Percentiles rank a stretch among this genome's conserved stretches.
These are phyloP conservation scores for Trichoderma sp. DNA, from an alignment of 2,329 filamentous ascomycete genomes.

Conservation along the genomic window DNA sequence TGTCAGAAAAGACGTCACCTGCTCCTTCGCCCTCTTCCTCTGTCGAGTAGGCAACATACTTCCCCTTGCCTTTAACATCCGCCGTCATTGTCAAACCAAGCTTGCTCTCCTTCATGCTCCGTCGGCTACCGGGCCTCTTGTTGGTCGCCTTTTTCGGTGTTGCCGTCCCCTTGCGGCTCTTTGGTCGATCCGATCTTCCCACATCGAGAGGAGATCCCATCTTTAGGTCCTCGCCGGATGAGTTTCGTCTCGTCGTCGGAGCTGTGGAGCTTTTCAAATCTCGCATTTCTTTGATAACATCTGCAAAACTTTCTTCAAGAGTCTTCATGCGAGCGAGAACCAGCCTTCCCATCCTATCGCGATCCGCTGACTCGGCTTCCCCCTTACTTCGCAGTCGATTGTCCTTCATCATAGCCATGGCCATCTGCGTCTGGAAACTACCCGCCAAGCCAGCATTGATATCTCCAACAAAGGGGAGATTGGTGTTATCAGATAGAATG, in stretches of 20 bases:
- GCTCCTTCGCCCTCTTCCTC: conserved; percentile 39
- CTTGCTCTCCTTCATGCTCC: conserved; percentile 46
- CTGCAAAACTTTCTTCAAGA: conserved; percentile 85
- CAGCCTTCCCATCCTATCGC: conserved; percentile 73
- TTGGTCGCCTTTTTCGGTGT: conserved; percentile 32
- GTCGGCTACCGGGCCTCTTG: conserved; percentile 41
- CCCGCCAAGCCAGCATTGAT: conserved; percentile 66
- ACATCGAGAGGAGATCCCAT: conserved; percentile 36
- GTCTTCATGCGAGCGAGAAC: conserved; percentile 91
- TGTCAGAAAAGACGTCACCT: conserved; percentile 33
- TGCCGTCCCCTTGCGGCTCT: conserved; percentile 31
- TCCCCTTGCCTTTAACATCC: conserved; percentile 50
- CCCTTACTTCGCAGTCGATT: conserved; percentile 51
- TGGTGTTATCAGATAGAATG: conserved; percentile 70
- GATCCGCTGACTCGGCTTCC: conserved; percentile 45
- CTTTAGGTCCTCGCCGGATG: conserved; percentile 46
- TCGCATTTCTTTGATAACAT: conserved; percentile 81
- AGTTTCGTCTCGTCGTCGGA: conserved; percentile 53
- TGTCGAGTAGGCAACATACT: conserved; percentile 43
- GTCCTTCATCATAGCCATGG: conserved; percentile 64
- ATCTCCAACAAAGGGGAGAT: conserved; percentile 53
- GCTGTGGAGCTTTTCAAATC: conserved; percentile 55
- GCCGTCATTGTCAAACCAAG: conserved; percentile 31
- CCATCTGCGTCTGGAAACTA: conserved; percentile 81
- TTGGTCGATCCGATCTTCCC: conserved; percentile 36